These are phyloP conservation scores for Jimgerdemannia flammicorona DNA, from an alignment of 192 early-diverging fungal species.

Conservation along the genomic window DNA sequence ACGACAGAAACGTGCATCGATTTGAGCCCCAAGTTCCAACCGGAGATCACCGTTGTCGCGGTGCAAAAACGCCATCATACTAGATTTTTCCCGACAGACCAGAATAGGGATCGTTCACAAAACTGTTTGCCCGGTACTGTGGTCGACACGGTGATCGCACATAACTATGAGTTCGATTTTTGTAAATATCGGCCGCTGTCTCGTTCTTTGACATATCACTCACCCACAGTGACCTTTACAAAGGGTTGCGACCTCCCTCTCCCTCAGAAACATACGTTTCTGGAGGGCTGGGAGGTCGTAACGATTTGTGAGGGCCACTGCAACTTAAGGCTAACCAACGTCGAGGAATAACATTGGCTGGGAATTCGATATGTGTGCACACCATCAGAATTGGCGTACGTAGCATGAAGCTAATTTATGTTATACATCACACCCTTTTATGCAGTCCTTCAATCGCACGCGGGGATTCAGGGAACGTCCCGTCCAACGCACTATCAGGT, in stretches of 20 bases:
- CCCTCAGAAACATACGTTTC: background rate
- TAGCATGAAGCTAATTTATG: too few species aligned
- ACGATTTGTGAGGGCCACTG: background rate
- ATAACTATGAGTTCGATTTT: slow-evolving; percentile 80
- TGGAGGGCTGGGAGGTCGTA: background rate
- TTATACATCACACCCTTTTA: background rate
- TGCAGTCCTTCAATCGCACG: slow-evolving; percentile 72
- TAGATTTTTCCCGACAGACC: slow-evolving; percentile 66
- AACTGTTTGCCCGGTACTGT: slow-evolving; percentile 83
- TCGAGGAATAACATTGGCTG: too few species aligned
- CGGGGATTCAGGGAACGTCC: slow-evolving; percentile 87
- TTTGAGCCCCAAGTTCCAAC: slow-evolving; percentile 39
- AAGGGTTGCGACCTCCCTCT: background rate
- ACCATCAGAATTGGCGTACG: background rate
- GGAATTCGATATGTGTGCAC: background rate
- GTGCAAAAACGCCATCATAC: slow-evolving; percentile 83
- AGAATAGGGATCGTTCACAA: slow-evolving; percentile 59
- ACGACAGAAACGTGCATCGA: slow-evolving; percentile 44
- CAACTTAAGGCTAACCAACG: background rate
- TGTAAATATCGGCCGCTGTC: slow-evolving; percentile 18
- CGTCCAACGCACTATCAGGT: slow-evolving; percentile 89
- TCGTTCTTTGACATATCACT: background rate
- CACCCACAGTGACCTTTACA: background rate
- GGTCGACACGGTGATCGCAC: slow-evolving; percentile 60
- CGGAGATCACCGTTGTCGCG: background rate